Conservation (phyloP, 2,329 filamentous ascomycete genomes). For the Colletotrichum higginsianum region DNA sequence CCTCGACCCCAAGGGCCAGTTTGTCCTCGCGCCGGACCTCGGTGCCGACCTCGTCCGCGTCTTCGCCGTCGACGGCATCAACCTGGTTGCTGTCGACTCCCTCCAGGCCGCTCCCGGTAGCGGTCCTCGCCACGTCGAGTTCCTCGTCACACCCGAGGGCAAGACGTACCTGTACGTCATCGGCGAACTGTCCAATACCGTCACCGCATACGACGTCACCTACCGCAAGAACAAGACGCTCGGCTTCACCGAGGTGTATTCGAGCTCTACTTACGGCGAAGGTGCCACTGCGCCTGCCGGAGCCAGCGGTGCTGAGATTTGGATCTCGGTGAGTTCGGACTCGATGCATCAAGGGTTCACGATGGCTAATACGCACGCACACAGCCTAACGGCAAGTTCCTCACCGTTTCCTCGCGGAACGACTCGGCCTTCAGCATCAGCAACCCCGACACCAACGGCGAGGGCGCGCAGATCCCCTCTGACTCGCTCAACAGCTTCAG, state of each 20-base stretch:
- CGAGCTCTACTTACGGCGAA: slow-evolving; percentile 63
- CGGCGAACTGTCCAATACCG: slow-evolving; percentile 72
- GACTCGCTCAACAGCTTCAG: slow-evolving; percentile 77
- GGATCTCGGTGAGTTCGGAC: slow-evolving; percentile 68
- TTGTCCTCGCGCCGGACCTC: slow-evolving; percentile 76
- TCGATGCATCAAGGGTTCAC: slow-evolving; percentile 4
- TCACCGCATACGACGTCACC: slow-evolving; percentile 69
- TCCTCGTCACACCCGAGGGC: slow-evolving; percentile 59
- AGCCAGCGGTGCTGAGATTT: slow-evolving; percentile 69
- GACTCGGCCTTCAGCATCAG: slow-evolving; percentile 68
- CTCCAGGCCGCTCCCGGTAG: slow-evolving; percentile 64
- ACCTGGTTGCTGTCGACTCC: slow-evolving; percentile 58
- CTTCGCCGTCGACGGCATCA: slow-evolving; percentile 67
- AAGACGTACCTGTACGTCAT: slow-evolving; percentile 72
- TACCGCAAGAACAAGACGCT: slow-evolving; percentile 63
- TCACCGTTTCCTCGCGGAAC: slow-evolving; percentile 78
- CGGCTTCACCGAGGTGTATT: slow-evolving; percentile 62
- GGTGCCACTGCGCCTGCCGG: slow-evolving; percentile 56
- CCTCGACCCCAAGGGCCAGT: slow-evolving; percentile 75
- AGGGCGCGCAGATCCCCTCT: slow-evolving; percentile 59
- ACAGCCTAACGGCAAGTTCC: slow-evolving; percentile 72
- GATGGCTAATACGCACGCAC: slow-evolving; percentile 5
- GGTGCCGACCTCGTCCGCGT: slow-evolving; percentile 73
- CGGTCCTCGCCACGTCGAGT: slow-evolving; percentile 77
- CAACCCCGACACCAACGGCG: slow-evolving; percentile 61